Conservation (phyloP, 495 filamentous ascomycete species). For the Gamarada debralockiae region DNA sequence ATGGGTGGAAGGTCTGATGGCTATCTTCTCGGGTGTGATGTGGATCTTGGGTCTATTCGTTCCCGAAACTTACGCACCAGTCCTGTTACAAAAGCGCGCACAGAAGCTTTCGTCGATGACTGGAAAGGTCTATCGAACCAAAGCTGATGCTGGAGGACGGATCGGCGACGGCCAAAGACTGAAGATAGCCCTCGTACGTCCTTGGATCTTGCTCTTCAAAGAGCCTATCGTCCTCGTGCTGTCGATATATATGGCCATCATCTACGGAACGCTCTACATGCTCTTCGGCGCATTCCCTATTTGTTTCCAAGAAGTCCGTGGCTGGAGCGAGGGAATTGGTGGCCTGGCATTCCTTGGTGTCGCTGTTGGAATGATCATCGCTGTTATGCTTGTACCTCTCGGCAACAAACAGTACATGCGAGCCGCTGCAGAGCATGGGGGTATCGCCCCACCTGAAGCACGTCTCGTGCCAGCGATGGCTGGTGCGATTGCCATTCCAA, state of each 20-base stretch:
- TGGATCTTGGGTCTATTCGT: slow-evolving; percentile 59
- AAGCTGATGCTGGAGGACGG: neutral
- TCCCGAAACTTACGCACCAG: slow-evolving; percentile 74
- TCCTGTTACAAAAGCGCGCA: slow-evolving; percentile 9
- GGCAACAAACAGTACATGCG: slow-evolving; percentile 39
- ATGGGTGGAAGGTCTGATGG: slow-evolving; percentile 81
- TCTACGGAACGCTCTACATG: slow-evolving; percentile 55
- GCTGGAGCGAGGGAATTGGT: slow-evolving; percentile 43
- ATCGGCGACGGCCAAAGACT: slow-evolving; percentile 33
- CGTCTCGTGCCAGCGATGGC: slow-evolving; percentile 48
- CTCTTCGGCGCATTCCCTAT: slow-evolving; percentile 49
- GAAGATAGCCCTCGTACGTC: slow-evolving; percentile 39
- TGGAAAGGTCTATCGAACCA: slow-evolving; percentile 41
- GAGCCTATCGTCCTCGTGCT: slow-evolving; percentile 66
- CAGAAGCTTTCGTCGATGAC: slow-evolving; percentile 1
- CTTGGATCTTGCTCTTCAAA: slow-evolving; percentile 53
- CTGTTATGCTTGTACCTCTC: slow-evolving; percentile 32
- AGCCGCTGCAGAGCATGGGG: slow-evolving; percentile 32
- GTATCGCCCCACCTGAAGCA: slow-evolving; percentile 40
- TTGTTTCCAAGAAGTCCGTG: slow-evolving; percentile 45
- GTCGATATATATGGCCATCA: slow-evolving; percentile 47
- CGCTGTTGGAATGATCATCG: slow-evolving; percentile 35
- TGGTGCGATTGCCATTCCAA: slow-evolving; percentile 57
- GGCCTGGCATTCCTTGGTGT: slow-evolving; percentile 44
- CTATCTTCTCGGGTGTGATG: slow-evolving; percentile 71